These are phyloP conservation scores for Pseudogymnoascus sp. DNA, from an alignment of 2,329 filamentous ascomycete genomes.

Conservation along the genomic window DNA sequence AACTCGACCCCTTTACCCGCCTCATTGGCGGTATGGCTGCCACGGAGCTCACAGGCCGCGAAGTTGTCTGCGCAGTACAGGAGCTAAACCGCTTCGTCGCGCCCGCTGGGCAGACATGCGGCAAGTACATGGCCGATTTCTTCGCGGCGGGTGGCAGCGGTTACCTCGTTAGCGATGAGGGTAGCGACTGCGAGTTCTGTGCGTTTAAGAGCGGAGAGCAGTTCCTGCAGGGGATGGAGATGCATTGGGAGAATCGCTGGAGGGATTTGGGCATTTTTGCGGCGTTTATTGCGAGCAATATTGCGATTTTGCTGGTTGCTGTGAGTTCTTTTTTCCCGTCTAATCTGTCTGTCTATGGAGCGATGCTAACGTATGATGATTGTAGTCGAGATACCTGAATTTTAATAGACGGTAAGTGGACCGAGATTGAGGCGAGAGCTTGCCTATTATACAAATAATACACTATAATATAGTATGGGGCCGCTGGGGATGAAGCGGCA, in stretches of 20 bases:
- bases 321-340: constrained; percentile 33
- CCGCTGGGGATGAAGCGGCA: not conserved
- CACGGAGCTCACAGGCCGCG: constrained; percentile 41
- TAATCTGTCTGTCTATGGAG: not conserved
- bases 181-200: constrained; percentile 51
- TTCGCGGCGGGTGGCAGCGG: constrained; percentile 32
- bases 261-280: constrained; percentile 73
- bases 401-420: constrained; percentile 36
- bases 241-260: constrained; percentile 66
- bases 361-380: constrained; percentile 14
- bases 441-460: constrained; percentile 6
- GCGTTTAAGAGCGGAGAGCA: constrained; percentile 62
- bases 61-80: constrained; percentile 38
- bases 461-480: not conserved
- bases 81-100: constrained; percentile 42
- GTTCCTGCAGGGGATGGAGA: constrained; percentile 63
- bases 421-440: not conserved
- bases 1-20: constrained; percentile 56
- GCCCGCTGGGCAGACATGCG: constrained; percentile 44
- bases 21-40: constrained; percentile 49
- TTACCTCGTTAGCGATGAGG: constrained; percentile 52
- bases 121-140: constrained; percentile 49
- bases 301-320: constrained; percentile 56
- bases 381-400: constrained; percentile 37
- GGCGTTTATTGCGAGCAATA: constrained; percentile 70